Evolutionary conservation across 129 eudicot genomes (phyloP).

Genomic region (Solidago caesia): DNA sequence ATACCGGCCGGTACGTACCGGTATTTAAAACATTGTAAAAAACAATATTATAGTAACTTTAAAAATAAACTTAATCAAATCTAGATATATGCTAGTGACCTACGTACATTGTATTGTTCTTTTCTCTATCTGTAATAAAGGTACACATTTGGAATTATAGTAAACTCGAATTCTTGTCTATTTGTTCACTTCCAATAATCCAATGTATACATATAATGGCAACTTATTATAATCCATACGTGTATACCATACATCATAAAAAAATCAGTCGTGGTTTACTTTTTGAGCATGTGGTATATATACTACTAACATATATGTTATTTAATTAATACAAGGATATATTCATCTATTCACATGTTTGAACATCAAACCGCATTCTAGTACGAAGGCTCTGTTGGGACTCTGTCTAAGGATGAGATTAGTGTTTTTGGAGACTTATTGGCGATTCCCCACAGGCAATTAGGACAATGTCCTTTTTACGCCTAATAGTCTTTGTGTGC

Average conservation of each 20-base stretch:
- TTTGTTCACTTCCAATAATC: slow-evolving; percentile 4
- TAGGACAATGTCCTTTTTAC: too few species aligned
- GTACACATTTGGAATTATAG: slow-evolving; percentile 30
- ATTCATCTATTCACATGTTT: too few species aligned
- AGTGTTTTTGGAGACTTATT: too few species aligned
- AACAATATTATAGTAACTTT: background rate
- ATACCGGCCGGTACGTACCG: too few species aligned
- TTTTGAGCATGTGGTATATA: slow-evolving; percentile 22
- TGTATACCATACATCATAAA: background rate
- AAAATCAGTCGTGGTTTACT: background rate
- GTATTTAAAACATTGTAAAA: too few species aligned
- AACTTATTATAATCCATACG: slow-evolving; percentile 25
- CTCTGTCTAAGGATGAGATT: too few species aligned
- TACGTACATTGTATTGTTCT: slow-evolving; percentile 13
- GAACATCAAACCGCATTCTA: too few species aligned
- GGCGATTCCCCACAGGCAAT: too few species aligned
- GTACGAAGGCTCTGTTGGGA: too few species aligned
- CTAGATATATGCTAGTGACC: background rate
- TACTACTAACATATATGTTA: too few species aligned
- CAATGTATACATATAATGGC: background rate
- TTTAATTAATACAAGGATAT: too few species aligned
- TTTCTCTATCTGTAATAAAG: slow-evolving; percentile 11
- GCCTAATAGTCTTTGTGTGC: too few species aligned
- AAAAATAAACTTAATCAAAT: background rate
- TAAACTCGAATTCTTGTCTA: slow-evolving; percentile 20